Evolutionary conservation across 169 alveolate species (phyloP).

Genomic region (Eimeria acervulina): DNA sequence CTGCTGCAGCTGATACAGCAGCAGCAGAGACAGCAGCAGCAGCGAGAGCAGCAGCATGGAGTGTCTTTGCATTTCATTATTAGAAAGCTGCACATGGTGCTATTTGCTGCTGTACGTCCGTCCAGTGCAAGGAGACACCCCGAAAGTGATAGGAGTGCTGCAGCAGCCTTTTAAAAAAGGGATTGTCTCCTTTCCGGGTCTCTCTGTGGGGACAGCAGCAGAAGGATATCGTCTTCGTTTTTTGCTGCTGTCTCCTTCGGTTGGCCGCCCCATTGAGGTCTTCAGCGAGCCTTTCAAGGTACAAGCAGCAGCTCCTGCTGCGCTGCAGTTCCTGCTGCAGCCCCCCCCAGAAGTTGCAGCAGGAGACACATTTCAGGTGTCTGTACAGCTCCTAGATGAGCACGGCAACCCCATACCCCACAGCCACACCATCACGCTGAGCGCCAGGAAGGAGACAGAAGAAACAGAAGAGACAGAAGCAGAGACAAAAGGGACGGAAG

Average conservation of each 20-base stretch:
- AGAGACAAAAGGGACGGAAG: neutral
- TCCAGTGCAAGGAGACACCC: too few species aligned
- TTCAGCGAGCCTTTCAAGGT: constrained; percentile 31
- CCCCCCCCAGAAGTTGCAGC: constrained; percentile 53
- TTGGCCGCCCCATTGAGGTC: constrained; percentile 17
- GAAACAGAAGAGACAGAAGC: neutral
- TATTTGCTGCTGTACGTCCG: too few species aligned
- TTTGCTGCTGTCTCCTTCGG: neutral
- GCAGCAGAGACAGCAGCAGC: too few species aligned
- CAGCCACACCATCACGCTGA: neutral
- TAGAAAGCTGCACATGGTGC: too few species aligned
- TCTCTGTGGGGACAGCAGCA: constrained; percentile 6
- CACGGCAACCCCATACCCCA: neutral
- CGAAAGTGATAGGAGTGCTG: too few species aligned
- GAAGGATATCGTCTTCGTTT: neutral
- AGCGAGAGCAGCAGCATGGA: too few species aligned
- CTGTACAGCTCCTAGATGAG: constrained; percentile 37
- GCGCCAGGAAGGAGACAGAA: constrained; percentile 5
- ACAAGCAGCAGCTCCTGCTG: constrained; percentile 53
- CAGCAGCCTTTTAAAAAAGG: too few species aligned
- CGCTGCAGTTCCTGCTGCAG: constrained; percentile 27
- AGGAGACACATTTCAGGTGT: neutral
- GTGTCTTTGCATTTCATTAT: too few species aligned
- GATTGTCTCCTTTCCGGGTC: neutral
- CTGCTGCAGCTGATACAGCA: too few species aligned